phyloP scores from a whole-genome alignment of 805 yeast species.

The Allodekkera sacchari region DNA sequence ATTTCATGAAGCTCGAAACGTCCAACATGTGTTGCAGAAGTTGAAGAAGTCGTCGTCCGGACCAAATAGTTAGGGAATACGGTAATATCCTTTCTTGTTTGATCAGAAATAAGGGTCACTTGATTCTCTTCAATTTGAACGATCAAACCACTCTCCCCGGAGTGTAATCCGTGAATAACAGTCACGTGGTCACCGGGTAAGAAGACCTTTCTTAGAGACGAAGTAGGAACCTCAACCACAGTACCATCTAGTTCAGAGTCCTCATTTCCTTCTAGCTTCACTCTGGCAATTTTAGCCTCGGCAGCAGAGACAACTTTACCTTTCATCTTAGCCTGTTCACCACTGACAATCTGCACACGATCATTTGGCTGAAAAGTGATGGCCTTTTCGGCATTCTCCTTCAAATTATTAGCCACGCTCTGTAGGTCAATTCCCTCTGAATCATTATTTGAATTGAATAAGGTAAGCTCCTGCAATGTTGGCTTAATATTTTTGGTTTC shows the following conservation, averaged over 20 bases:
- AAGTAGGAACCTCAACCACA: slow-evolving; percentile 69
- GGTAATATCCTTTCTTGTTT: slow-evolving; percentile 78
- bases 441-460: slow-evolving; percentile 44
- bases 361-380: slow-evolving; percentile 86
- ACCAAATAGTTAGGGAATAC: slow-evolving; percentile 89
- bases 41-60: slow-evolving; percentile 78
- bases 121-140: slow-evolving; percentile 75
- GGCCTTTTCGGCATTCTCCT: slow-evolving; percentile 46
- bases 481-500: slow-evolving; percentile 80
- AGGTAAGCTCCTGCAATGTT: slow-evolving; percentile 76
- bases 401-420: slow-evolving; percentile 79
- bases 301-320: slow-evolving; percentile 71
- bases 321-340: slow-evolving; percentile 86
- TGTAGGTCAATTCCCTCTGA: slow-evolving; percentile 83
- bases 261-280: slow-evolving; percentile 36
- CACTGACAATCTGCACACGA: slow-evolving; percentile 81
- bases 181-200: slow-evolving; percentile 92
- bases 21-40: slow-evolving; percentile 62
- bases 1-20: slow-evolving; percentile 82
- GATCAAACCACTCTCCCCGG: slow-evolving; percentile 92
- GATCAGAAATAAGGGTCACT: slow-evolving; percentile 84
- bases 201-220: slow-evolving; percentile 77
- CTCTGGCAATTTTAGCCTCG: slow-evolving; percentile 44
- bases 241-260: slow-evolving; percentile 50
- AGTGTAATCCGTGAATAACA: slow-evolving; percentile 82